Evolutionary conservation across 805 yeast species (phyloP), one percentile per base, ranked within the genome.

Genomic region (Priceomyces carsonii): DNA sequence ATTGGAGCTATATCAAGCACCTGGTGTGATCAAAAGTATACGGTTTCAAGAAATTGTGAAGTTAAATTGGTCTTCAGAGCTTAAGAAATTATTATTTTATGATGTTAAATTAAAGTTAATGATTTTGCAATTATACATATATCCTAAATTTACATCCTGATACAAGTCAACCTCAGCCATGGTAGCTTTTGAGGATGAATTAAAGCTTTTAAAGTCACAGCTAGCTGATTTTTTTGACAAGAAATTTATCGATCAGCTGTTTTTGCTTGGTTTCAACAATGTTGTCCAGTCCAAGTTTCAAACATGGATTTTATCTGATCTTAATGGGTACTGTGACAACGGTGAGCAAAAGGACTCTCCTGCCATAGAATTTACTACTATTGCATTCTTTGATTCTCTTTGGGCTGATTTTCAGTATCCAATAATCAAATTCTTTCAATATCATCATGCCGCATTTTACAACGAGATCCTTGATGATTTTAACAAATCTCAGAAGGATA

Each of bases 341-440:
- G 13, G 40, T 8, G 38, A 35, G 25, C 17, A 9, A 29, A 37
- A 4, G 16, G 10, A 32, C 9, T 4, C 25, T 5, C 9, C 21
- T 4, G 26, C 25, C 8, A 50, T 53, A 2, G 55, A 74, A 5
- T 64, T 82, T 39, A 47, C 39, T 4, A 63, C 70, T 30, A 56
- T 61, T 18, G 50, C 51, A 12, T 53, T 47, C 29, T 44, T 68
- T 13, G 82, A 78, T 33, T 46, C 54, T 4, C 55, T 79, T 14
- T 83, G 89, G 89, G 52, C 65, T 20, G 76, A 77, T 4, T 69
- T 83, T 43, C 83, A 79, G 45, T 78, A 79, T 47, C 87, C 87
- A 2, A 72, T 78, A 2, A 69, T 82, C 41, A 80, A 79, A 45
- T 71, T 71, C 51, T 81, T 71, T 47, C 79, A 75, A 49, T 47